Base-by-base conservation (phyloP, 805 yeast species). In the Candida incommunis region DNA sequence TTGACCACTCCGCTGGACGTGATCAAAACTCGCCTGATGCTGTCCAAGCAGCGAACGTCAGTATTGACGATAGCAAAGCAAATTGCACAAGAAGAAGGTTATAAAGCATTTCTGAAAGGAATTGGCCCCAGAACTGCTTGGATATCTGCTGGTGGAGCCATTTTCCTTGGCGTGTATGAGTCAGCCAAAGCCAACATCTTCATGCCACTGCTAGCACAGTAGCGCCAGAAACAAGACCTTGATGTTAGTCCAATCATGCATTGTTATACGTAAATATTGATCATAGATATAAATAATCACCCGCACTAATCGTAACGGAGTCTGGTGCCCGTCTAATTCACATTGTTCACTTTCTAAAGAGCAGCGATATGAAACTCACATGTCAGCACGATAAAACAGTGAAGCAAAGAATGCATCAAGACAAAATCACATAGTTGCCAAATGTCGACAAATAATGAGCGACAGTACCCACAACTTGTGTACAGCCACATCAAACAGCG, bases 111-210 rank as follows among this genome's bases (percentile, higher is more conserved):
- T 52, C 74, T 76, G 58, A 74, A 74, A 42, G 99, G 99, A 13
- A 71, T 90, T 23, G 96, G 95, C 0, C 97, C 99, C 3, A 72
- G 99, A 60, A 88, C 96, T 0, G 70, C 83, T 76, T 92, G 98
- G 98, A 90, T 92, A 46, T 80, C 94, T 65, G 92, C 94, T 3
- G 99, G 99, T 20, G 99, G 99, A 23, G 96, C 97, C 16, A 87
- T 94, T 16, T 92, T 94, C 67, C 68, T 92, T 46, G 99, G 99
- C 3, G 84, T 85, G 45, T 92, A 92, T 58, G 99, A 94, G 63
- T 62, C 79, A 2, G 62, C 57, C 40, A 54, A 50, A 42, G 13
- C 27, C 27, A 41, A 48, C 3, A 29, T n/a, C 5, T 31, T 31
- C n/a, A 18, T 5, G 11, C 37, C 37, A n/a, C 13, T 29, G 21